These are phyloP conservation scores for Candida sakaeoensis DNA, from an alignment of 805 yeast species.

Conservation along the genomic window DNA sequence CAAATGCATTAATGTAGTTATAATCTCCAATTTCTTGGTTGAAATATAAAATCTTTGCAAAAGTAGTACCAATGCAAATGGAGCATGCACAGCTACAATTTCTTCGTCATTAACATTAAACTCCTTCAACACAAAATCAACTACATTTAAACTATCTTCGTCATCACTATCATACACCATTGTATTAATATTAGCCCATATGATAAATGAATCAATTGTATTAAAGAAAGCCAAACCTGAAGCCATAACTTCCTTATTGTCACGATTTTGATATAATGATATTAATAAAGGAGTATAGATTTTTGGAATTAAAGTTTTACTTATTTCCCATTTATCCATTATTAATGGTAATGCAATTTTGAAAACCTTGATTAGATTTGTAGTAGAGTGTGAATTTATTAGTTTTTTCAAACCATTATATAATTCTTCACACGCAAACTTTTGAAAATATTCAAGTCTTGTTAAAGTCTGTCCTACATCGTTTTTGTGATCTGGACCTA, in stretches of 20 bases:
- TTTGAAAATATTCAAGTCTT: conserved; percentile 56
- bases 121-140: conserved; percentile 55
- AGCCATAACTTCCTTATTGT: conserved; percentile 44
- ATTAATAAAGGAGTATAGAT: conserved; percentile 63
- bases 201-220: conserved; percentile 73
- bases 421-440: conserved; percentile 50
- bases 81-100: conserved; percentile 71
- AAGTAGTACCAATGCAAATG: conserved; percentile 56
- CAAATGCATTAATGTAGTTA: conserved; percentile 42
- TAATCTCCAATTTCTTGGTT: conserved; percentile 35
- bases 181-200: conserved; percentile 64
- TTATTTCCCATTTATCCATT: conserved; percentile 95
- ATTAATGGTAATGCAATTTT: conserved; percentile 62
- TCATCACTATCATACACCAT: conserved; percentile 35
- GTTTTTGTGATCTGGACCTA: conserved; percentile 57
- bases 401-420: conserved; percentile 50
- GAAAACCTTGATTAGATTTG: conserved; percentile 48
- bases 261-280: conserved; percentile 33
- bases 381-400: conserved; percentile 29
- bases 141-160: conserved; percentile 23
- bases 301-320: conserved; percentile 66
- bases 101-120: conserved; percentile 87
- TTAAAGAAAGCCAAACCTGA: conserved; percentile 75
- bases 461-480: conserved; percentile 13
- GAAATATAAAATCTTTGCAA: conserved; percentile 23